A percentile compares a stretch with the other conserved stretches of the same genome.
phyloP scores from a whole-genome alignment of 139 green algal species.

The Chlamydomonas sp. region DNA sequence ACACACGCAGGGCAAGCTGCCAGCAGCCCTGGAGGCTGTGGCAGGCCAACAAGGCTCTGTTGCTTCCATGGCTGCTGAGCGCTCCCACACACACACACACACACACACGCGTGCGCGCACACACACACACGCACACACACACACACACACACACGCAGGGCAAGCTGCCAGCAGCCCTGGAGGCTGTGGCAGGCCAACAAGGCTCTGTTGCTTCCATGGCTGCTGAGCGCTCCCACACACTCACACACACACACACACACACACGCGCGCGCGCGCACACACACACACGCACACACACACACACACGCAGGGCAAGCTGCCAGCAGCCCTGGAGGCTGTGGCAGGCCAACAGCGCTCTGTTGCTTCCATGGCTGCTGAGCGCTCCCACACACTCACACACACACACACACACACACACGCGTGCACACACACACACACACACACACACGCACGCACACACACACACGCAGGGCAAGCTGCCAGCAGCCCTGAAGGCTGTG shows the following conservation, averaged over 20 bases:
- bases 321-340: background rate
- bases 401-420: background rate
- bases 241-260: background rate
- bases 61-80: too few species aligned
- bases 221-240: background rate
- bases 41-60: too few species aligned
- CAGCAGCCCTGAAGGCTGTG: background rate
- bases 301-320: too few species aligned
- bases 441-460: background rate
- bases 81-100: too few species aligned
- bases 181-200: background rate
- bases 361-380: background rate
- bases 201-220: background rate
- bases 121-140: background rate
- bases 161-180: background rate
- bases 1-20: too few species aligned
- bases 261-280: background rate
- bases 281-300: background rate
- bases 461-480: too few species aligned
- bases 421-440: constrained; percentile 5
- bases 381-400: background rate
- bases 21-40: too few species aligned
- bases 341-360: background rate
- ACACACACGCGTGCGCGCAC: background rate
- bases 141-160: too few species aligned